These are phyloP conservation scores for Setaria italica DNA, from an alignment of 202 grass and related monocot species.

Conservation along the genomic window DNA sequence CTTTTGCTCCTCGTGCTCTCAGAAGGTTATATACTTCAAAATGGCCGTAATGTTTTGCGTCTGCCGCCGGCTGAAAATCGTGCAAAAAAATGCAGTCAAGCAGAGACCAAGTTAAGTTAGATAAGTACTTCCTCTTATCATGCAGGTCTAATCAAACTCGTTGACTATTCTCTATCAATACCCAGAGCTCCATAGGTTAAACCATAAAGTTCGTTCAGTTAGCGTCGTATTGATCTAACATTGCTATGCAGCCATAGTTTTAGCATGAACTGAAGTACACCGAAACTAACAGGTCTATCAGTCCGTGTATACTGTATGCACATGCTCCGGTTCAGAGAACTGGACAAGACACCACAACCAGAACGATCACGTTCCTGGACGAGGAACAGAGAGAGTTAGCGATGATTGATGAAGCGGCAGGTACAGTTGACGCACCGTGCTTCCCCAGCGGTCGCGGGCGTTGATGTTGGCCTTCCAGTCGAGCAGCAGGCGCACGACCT, in stretches of 20 bases:
- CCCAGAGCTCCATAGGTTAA: background rate
- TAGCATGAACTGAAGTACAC: constrained; percentile 5
- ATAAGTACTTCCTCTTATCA: constrained; percentile 25
- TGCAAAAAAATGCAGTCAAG: background rate
- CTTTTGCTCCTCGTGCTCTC: constrained; percentile 81
- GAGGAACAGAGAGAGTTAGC: background rate
- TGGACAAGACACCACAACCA: background rate
- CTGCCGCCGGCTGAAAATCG: constrained; percentile 71
- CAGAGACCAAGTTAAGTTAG: constrained; percentile 16
- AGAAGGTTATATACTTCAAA: constrained; percentile 81
- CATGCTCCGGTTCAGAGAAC: background rate
- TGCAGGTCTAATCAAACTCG: constrained; percentile 1
- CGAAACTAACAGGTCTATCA: background rate
- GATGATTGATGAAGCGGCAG: background rate
- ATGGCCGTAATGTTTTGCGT: constrained; percentile 85
- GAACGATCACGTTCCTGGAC: background rate
- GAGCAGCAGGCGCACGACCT: constrained; percentile 86
- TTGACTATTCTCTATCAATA: background rate
- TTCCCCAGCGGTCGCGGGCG: constrained; percentile 90
- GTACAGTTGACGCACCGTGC: constrained; percentile 61
- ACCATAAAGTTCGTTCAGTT: background rate
- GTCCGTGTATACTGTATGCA: background rate
- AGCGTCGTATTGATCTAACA: constrained; percentile 1
- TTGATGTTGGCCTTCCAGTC: constrained; percentile 84
- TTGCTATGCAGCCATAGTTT: background rate